These are phyloP conservation scores for Penicillium sclerotigenum DNA, from an alignment of 2,329 filamentous ascomycete genomes.

Conservation along the genomic window DNA sequence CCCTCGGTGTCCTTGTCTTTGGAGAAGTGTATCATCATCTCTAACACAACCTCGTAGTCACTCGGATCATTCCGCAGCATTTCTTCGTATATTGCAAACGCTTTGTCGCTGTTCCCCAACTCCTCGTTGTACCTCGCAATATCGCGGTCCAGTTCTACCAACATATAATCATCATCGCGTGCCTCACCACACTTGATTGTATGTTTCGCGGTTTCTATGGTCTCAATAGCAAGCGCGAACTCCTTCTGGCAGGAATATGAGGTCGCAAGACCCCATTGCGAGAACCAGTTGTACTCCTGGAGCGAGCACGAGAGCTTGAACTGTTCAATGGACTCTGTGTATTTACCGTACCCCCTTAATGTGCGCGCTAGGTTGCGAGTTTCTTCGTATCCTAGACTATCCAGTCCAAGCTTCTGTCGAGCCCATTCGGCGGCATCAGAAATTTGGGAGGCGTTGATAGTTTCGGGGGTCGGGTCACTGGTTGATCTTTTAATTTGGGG, in stretches of 20 bases:
- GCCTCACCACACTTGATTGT: neutral
- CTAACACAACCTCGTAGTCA: slow-evolving; percentile 9
- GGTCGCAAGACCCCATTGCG: slow-evolving; percentile 17
- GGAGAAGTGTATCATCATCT: slow-evolving; percentile 1
- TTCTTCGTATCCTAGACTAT: slow-evolving; percentile 13
- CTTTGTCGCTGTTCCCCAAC: slow-evolving; percentile 1
- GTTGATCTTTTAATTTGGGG: neutral
- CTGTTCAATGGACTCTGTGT: slow-evolving; percentile 16
- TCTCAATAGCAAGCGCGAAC: slow-evolving; percentile 6
- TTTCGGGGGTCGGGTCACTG: neutral
- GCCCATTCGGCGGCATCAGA: slow-evolving; percentile 14
- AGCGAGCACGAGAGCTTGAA: slow-evolving; percentile 16
- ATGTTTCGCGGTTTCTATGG: neutral
- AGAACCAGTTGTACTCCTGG: slow-evolving; percentile 17
- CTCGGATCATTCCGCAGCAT: slow-evolving; percentile 10
- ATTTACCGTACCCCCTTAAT: slow-evolving; percentile 10
- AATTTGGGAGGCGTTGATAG: slow-evolving; percentile 8
- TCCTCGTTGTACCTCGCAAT: slow-evolving; percentile 8
- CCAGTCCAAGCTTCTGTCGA: slow-evolving; percentile 7
- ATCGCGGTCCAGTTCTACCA: slow-evolving; percentile 3
- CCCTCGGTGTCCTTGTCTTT: slow-evolving; percentile 10
- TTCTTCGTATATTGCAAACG: slow-evolving; percentile 13
- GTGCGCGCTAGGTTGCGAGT: slow-evolving; percentile 20
- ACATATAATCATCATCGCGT: neutral
- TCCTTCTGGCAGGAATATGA: slow-evolving; percentile 8